Percentiles rank a stretch among this genome's conserved stretches.
phyloP scores from a whole-genome alignment of 1,139 yeast genomes.

The Blastobotrys raffinosifermentans region DNA sequence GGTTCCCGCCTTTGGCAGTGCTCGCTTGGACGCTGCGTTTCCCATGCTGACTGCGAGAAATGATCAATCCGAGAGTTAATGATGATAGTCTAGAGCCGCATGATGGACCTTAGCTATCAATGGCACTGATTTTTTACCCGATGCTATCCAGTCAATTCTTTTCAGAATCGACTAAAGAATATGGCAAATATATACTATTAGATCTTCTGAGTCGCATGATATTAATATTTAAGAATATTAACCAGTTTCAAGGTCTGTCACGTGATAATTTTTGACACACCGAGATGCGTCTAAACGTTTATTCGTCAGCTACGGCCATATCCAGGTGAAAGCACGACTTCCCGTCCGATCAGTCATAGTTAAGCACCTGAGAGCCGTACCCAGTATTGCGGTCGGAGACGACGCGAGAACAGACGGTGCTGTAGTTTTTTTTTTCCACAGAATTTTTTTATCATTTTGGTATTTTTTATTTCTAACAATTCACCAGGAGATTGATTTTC shows the following conservation, averaged over 20 bases:
- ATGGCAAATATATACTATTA: too few relatives aligned
- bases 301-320: background rate
- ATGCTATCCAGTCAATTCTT: background rate
- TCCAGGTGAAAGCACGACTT: background rate
- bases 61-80: background rate
- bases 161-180: background rate
- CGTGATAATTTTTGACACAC: background rate
- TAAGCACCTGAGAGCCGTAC: background rate
- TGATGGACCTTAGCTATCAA: background rate
- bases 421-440: background rate
- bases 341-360: background rate
- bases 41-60: background rate
- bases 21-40: background rate
- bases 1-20: constrained; percentile 1
- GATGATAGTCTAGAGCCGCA: background rate
- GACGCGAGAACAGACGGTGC: background rate
- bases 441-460: too few relatives aligned
- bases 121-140: background rate
- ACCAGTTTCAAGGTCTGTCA: too few relatives aligned
- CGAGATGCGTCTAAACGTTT: background rate
- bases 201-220: too few relatives aligned
- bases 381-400: background rate
- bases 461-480: too few relatives aligned
- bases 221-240: too few relatives aligned
- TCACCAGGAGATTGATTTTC: too few relatives aligned